Base-by-base conservation (phyloP, 257 asterid species). In the Fraxinus excelsior region DNA sequence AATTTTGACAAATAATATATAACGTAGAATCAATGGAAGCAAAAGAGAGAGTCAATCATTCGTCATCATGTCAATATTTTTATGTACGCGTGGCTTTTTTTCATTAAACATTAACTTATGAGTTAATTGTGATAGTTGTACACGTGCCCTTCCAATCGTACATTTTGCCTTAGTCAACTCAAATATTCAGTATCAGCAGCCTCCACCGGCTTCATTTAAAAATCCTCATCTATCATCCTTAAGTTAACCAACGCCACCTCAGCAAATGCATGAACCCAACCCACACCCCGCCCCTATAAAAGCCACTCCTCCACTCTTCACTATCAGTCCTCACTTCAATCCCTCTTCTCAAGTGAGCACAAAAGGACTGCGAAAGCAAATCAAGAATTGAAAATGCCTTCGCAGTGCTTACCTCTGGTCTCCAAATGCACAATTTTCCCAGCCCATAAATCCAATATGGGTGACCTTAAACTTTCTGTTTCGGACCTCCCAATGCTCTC, bases 401-500 rank as follows among this genome's bases (percentile, higher is more conserved):
- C 83, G 32, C 79, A 70, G 71, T 38, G 72, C 19, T 8, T 76
- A 7, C 25, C 80, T 3, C 31, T 79, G 0, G 3, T 74, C 4
- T 85, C 86, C 23, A 75, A 80, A 75, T 82, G 35, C 78, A 68
- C 72, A 0, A 74, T 85, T 19, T 69, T 26, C 71, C 86, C 89
- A 10, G 23, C 58, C 71, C 78, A 73, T 4, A 44, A 70, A 19
- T 82, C 89, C 58, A 26, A 67, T 81, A 12, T 80, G 11, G 65
- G 35, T 0, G 53, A 72, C 2, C 83, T 85, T 7, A 78, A 82
- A 29, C 86, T 85, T 76, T 85, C 87, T 5, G 87, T 85, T 2
- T 85, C 87, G 16, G 89, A 85, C 19, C 87, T 85, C 71, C 85
- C 87, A 38, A 85, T 82, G 89, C 85, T 85, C 78, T 85, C 89